Evolutionary conservation across 176 grass and related monocot species (phyloP).

Genomic region (Bothriochloa decipiens): DNA sequence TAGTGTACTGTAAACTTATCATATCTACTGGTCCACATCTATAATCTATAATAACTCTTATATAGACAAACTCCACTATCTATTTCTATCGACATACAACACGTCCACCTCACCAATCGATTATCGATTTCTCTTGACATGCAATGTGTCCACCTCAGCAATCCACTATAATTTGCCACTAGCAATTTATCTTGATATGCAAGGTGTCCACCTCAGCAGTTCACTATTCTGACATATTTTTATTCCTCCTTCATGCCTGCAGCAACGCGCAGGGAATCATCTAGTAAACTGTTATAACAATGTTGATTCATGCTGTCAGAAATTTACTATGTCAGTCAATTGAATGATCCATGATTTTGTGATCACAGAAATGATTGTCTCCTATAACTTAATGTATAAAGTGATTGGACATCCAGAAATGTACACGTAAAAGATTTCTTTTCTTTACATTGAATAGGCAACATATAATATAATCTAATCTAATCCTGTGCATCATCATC

Average conservation of each 20-base stretch:
- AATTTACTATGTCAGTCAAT: constrained; percentile 3
- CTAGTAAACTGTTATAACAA: constrained; percentile 2
- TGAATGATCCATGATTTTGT: background rate
- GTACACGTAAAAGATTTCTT: constrained; percentile 4
- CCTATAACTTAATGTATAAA: constrained; percentile 13
- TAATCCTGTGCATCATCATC: constrained; percentile 28
- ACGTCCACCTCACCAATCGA: no score
- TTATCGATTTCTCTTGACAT: no score
- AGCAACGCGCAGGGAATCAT: no score
- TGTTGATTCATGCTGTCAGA: constrained; percentile 3
- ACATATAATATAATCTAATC: constrained; percentile 17
- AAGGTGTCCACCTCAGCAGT: no score
- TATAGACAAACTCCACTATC: no score
- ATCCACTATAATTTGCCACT: no score
- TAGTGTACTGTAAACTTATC: constrained; percentile 19
- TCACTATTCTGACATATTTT: no score
- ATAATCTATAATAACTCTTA: no score
- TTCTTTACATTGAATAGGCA: constrained; percentile 17
- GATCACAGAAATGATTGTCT: constrained; percentile 9
- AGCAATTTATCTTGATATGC: no score
- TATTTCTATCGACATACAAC: no score
- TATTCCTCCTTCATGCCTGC: no score
- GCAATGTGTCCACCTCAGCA: no score
- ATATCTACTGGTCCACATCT: background rate
- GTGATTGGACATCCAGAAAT: constrained; percentile 24